These are phyloP conservation scores for Wickerhamiella kazuoi DNA, from an alignment of 805 yeast species.

Conservation along the genomic window DNA sequence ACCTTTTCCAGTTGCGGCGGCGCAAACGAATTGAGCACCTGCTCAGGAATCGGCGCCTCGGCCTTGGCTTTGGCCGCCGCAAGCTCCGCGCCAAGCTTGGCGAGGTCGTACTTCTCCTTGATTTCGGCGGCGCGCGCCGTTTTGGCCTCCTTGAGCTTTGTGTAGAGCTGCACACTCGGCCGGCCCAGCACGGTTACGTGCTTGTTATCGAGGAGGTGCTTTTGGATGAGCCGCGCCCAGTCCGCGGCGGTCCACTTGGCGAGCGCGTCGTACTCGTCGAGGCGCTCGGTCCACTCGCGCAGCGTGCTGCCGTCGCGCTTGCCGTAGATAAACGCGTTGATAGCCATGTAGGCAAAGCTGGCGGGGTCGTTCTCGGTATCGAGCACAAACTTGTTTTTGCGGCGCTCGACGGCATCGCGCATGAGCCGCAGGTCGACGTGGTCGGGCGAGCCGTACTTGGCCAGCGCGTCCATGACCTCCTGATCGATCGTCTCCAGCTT, in stretches of 20 bases:
- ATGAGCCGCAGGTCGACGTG: conserved; percentile 48
- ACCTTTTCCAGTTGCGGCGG: conserved; percentile 63
- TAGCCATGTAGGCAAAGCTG: conserved; percentile 45
- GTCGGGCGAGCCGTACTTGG: conserved; percentile 24
- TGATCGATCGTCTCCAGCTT: conserved; percentile 36
- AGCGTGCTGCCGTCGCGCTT: conserved; percentile 41
- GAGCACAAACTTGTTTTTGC: conserved; percentile 34
- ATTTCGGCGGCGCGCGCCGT: conserved; percentile 34
- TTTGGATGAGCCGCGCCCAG: conserved; percentile 45
- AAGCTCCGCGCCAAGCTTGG: conserved; percentile 23
- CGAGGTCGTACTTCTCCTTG: conserved; percentile 35
- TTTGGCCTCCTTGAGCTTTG: conserved; percentile 32
- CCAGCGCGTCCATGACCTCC: conserved; percentile 33
- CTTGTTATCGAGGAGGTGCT: conserved; percentile 40
- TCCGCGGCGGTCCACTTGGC: conserved; percentile 41
- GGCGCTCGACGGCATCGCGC: conserved; percentile 48
- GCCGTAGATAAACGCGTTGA: conserved; percentile 70
- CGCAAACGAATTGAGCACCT: conserved; percentile 41
- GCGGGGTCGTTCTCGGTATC: conserved; percentile 34
- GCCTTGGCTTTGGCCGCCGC: conserved; percentile 48
- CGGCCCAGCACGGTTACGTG: conserved; percentile 50
- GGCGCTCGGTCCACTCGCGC: conserved; percentile 32
- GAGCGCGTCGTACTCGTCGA: conserved; percentile 44
- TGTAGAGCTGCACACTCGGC: conserved; percentile 52
- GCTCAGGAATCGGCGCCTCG: conserved; percentile 60